Evolutionary conservation across 176 grass and related monocot genomes (phyloP).

Genomic region (Musa itinerans): DNA sequence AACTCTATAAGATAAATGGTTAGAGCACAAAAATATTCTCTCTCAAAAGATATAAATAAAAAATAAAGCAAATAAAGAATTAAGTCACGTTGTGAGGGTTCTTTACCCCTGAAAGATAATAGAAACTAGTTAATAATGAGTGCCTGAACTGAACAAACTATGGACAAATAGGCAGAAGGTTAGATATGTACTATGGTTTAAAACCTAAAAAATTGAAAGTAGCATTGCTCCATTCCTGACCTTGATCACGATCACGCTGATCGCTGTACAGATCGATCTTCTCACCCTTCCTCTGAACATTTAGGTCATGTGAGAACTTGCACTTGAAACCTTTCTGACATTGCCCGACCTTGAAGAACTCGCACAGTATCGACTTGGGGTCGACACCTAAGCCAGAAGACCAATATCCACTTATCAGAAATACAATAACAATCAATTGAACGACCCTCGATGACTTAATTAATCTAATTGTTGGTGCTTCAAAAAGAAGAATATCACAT

Average conservation of each 20-base stretch:
- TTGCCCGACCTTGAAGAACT: constrained; percentile 93
- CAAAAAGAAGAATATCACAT: constrained; percentile 10
- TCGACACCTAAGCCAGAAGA: constrained; percentile 63
- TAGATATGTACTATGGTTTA: neutral
- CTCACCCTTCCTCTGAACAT: constrained; percentile 98
- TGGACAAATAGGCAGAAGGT: too few relatives aligned
- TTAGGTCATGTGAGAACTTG: constrained; percentile 95
- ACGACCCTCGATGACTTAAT: neutral
- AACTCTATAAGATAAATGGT: neutral
- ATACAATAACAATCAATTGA: neutral
- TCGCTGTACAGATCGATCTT: constrained; percentile 98
- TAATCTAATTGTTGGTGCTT: neutral
- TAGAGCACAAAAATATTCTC: neutral
- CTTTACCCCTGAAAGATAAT: too few relatives aligned
- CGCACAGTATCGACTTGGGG: constrained; percentile 90
- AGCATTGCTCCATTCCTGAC: neutral
- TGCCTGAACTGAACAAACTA: too few relatives aligned
- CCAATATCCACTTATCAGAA: constrained; percentile 4
- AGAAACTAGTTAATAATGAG: too few relatives aligned
- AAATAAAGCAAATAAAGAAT: neutral
- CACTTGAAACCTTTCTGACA: constrained; percentile 95
- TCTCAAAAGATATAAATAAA: neutral
- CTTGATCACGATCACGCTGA: constrained; percentile 67
- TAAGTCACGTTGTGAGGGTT: neutral
- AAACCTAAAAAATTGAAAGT: neutral